A percentile compares a stretch with the other conserved stretches of the same genome.
Evolutionary conservation across 164 flowering plant species (phyloP).

Genomic region (Protea cynaroides): DNA sequence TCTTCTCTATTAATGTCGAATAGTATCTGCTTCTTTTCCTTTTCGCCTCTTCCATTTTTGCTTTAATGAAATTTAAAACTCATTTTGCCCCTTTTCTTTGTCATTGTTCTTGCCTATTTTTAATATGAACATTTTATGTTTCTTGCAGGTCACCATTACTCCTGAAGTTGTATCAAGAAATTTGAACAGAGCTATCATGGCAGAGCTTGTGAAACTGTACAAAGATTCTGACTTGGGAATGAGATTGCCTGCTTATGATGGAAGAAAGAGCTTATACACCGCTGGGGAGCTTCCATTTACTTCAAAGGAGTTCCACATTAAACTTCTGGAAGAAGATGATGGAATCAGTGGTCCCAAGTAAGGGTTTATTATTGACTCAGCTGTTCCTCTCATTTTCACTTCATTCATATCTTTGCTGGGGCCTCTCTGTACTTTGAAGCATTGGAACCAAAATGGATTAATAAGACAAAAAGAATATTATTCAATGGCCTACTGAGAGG

Average conservation of each 20-base stretch:
- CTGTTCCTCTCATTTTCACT: neutral
- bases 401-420: neutral
- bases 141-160: constrained; percentile 70
- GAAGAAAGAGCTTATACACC: constrained; percentile 83
- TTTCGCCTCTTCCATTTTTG: too few species aligned
- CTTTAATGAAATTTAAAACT: constrained; percentile 9
- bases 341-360: constrained; percentile 65
- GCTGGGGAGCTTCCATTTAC: constrained; percentile 93
- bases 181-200: constrained; percentile 70
- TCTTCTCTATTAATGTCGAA: constrained; percentile 12
- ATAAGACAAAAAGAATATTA: neutral
- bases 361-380: constrained; percentile 16
- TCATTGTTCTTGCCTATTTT: neutral
- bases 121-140: constrained; percentile 9
- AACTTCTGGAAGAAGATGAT: constrained; percentile 69
- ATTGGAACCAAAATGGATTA: neutral
- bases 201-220: constrained; percentile 69
- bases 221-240: constrained; percentile 76
- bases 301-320: constrained; percentile 66
- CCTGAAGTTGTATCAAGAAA: constrained; percentile 79
- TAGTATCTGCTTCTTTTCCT: constrained; percentile 8
- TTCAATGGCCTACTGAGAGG: neutral
- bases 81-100: constrained; percentile 27
- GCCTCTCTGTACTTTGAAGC: neutral
- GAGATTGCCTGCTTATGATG: constrained; percentile 95